Evolutionary conservation across 176 grass and related monocot genomes (phyloP).

Genomic region (Avena atlantica): DNA sequence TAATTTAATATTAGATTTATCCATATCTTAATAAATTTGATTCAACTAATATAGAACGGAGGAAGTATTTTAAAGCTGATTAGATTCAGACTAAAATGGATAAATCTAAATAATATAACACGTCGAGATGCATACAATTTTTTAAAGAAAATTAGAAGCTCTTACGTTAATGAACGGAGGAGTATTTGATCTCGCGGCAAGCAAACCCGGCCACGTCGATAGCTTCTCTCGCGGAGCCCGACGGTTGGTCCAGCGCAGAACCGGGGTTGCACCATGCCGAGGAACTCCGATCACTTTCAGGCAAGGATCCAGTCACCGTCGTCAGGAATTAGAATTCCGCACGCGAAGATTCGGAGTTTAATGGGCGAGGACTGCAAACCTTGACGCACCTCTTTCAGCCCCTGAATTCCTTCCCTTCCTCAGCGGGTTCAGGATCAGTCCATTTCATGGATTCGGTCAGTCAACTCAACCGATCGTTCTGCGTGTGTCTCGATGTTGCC

Average conservation of each 20-base stretch:
- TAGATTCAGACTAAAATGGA: too few relatives aligned
- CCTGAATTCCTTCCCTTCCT: background rate
- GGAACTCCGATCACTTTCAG: background rate
- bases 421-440: slow-evolving; percentile 7
- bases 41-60: too few relatives aligned
- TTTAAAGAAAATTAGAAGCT: too few relatives aligned
- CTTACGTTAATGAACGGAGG: too few relatives aligned
- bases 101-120: too few relatives aligned
- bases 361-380: background rate
- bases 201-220: background rate
- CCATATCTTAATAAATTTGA: too few relatives aligned
- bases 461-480: background rate
- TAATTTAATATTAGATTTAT: too few relatives aligned
- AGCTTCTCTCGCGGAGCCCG: background rate
- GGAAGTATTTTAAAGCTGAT: too few relatives aligned
- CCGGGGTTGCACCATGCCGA: background rate
- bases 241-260: background rate
- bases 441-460: background rate
- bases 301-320: background rate
- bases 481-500: background rate
- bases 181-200: slow-evolving; percentile 29
- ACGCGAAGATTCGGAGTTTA: slow-evolving; percentile 38
- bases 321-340: background rate
- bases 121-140: too few relatives aligned
- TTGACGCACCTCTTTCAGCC: slow-evolving; percentile 11